Base-by-base conservation (phyloP, 805 yeast genomes). In the Saccharomyces cerevisiae region DNA sequence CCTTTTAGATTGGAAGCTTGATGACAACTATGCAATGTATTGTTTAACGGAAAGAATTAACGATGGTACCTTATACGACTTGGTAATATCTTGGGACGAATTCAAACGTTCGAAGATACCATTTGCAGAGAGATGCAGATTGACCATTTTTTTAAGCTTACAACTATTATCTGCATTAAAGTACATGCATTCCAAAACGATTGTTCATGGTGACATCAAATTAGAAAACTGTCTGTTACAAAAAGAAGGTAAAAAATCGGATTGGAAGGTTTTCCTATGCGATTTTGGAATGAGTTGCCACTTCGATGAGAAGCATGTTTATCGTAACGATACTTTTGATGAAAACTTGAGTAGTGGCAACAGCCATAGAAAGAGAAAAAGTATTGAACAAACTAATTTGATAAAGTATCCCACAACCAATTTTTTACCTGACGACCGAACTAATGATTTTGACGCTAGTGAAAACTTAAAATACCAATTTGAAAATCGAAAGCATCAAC, bases 221-320 rank as follows among this genome's bases (percentile, higher is more conserved):
- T 74, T 89, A 47, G 96, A 89, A 62, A 89, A 89, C 64, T 87
- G 92, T 57, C 71, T 89, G 47, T 67, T 88, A 28, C 83, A 83
- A 57, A 71, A 74, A 22, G 59, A 61, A 49, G 58, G 59, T 5
- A 58, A 58, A 11, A 66, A 65, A 4, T 56, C 58, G 22, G 56
- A 61, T 30, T 59, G 71, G 55, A 68, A 61, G 50, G 66, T 88
- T 57, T 65, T 85, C 27, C 66, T 91, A 6, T 88, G 97, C 71
- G 98, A 91, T 70, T 91, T 91, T 72, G 98, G 98, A 4, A 88
- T 91, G 95, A 75, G 82, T 50, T 72, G 73, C 17, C 52, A 57
- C 46, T 59, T 52, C 55, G 59, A 36, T 64, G 17, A 58, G 61
- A 10, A 62, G 58, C 28, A 51, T 61, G 4, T 53, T 51, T 26